These are phyloP conservation scores for Coemansia sp. DNA, from an alignment of 192 early-diverging fungal genomes.

Conservation along the genomic window DNA sequence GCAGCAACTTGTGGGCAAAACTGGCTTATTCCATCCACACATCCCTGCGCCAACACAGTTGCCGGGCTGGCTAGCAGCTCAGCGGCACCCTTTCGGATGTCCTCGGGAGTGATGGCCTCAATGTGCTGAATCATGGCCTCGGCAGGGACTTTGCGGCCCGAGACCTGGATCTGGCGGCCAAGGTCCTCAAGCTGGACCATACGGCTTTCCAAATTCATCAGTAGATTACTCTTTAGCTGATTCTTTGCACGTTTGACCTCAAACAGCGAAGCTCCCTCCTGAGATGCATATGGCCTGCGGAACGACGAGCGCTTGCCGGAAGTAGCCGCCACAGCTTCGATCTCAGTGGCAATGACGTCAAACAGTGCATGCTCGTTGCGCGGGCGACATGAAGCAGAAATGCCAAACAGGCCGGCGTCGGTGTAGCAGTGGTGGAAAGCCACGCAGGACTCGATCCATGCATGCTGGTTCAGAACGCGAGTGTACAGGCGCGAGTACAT, in stretches of 20 bases:
- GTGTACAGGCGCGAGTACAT: constrained; percentile 98
- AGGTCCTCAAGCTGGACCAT: constrained; percentile 95
- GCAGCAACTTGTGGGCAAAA: constrained; percentile 37
- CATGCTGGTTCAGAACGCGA: constrained; percentile 89
- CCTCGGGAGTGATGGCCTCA: constrained; percentile 70
- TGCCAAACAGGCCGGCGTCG: constrained; percentile 91
- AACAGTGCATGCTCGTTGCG: constrained; percentile 71
- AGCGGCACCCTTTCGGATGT: constrained; percentile 76
- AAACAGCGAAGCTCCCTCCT: constrained; percentile 39
- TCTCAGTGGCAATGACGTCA: constrained; percentile 81
- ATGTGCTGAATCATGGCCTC: constrained; percentile 80
- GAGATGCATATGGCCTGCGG: constrained; percentile 40
- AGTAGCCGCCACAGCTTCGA: constrained; percentile 65
- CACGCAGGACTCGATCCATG: constrained; percentile 94
- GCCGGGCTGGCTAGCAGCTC: constrained; percentile 61
- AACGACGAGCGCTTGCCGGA: constrained; percentile 18
- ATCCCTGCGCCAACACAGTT: constrained; percentile 69
- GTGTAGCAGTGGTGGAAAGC: constrained; percentile 90
- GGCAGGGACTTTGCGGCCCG: constrained; percentile 73
- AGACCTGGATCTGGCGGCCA: constrained; percentile 76
- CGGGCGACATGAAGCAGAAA: constrained; percentile 81
- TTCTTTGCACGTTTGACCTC: constrained; percentile 91
- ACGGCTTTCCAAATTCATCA: constrained; percentile 93
- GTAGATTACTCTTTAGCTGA: constrained; percentile 86
- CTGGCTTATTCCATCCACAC: constrained; percentile 37